These are phyloP conservation scores for Suhomyces chickasaworum DNA, from an alignment of 1,139 yeast genomes.

Conservation along the genomic window DNA sequence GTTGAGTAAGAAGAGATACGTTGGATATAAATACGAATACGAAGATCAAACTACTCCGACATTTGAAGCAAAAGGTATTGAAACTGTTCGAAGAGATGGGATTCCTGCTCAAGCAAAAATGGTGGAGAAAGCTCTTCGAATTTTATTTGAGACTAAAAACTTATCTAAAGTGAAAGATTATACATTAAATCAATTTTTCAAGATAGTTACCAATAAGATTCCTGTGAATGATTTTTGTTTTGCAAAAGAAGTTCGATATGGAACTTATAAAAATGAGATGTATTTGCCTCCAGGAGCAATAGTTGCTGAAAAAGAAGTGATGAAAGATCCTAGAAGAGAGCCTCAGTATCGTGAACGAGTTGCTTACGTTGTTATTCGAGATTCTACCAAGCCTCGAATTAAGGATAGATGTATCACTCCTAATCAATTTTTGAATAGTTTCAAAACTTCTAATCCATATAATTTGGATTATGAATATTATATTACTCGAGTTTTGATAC, in stretches of 20 bases:
- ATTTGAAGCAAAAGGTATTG: conserved; percentile 96
- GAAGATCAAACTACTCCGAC: conserved; percentile 56
- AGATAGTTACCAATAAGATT: conserved; percentile 61
- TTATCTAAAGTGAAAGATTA: conserved; percentile 68
- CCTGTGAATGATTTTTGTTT: conserved; percentile 84
- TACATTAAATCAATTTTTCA: conserved; percentile 63
- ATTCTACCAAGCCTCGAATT: conserved; percentile 62
- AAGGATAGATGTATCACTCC: conserved; percentile 84
- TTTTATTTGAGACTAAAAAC: conserved; percentile 72
- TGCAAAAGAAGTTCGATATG: conserved; percentile 86
- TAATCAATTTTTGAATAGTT: conserved; percentile 57
- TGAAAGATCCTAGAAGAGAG: conserved; percentile 67
- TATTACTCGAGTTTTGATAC: conserved; percentile 77
- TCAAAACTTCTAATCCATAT: conserved; percentile 33
- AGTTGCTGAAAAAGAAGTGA: conserved; percentile 63
- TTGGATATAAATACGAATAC: conserved; percentile 73
- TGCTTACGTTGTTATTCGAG: conserved; percentile 79
- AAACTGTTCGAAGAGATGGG: conserved; percentile 91
- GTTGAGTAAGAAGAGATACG: conserved; percentile 85
- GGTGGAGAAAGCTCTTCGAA: conserved; percentile 66
- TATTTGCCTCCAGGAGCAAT: conserved; percentile 91
- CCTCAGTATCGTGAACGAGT: conserved; percentile 91
- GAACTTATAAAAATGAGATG: conserved; percentile 71
- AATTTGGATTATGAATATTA: conserved; percentile 81
- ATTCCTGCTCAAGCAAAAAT: conserved; percentile 89